Evolutionary conservation across 2,329 filamentous ascomycete genomes (phyloP).

Genomic region (Botryosphaeria dothidea): DNA sequence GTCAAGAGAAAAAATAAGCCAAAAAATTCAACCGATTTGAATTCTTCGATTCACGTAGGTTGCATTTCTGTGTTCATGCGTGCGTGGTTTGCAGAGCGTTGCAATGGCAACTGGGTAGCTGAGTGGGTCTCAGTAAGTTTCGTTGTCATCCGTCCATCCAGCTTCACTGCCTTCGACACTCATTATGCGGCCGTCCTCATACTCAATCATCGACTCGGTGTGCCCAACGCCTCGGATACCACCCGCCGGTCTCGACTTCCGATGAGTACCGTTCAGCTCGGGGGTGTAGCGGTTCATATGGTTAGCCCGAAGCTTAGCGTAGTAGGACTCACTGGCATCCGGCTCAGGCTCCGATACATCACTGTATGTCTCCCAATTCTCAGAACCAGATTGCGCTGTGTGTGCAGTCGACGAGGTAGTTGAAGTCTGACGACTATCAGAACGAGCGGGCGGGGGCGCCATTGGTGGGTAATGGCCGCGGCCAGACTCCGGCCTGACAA

Average conservation of each 20-base stretch:
- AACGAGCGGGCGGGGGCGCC: constrained; percentile 21
- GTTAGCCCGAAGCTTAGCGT: constrained; percentile 69
- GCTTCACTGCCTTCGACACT: constrained; percentile 46
- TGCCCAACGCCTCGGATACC: constrained; percentile 50
- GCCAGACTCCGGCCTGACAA: constrained; percentile 11
- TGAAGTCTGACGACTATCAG: constrained; percentile 65
- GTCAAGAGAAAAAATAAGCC: neutral
- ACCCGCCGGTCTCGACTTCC: constrained; percentile 26
- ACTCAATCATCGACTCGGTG: constrained; percentile 39
- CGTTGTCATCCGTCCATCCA: constrained; percentile 54
- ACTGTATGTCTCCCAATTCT: constrained; percentile 98
- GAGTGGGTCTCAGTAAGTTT: constrained; percentile 9
- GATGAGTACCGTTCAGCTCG: constrained; percentile 8
- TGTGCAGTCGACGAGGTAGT: constrained; percentile 61
- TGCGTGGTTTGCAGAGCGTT: neutral
- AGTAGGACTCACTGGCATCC: constrained; percentile 77
- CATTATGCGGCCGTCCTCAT: constrained; percentile 45
- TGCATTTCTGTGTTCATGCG: neutral
- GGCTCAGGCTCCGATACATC: constrained; percentile 55
- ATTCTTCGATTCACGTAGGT: neutral
- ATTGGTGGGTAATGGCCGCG: constrained; percentile 21
- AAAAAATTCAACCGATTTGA: neutral
- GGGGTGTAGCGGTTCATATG: constrained; percentile 21
- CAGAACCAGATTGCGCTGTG: constrained; percentile 66
- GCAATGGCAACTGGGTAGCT: neutral